Evolutionary conservation across 1,139 yeast species (phyloP), one percentile per base, ranked within the genome.

Genomic region (Magnusiomyces sp.): DNA sequence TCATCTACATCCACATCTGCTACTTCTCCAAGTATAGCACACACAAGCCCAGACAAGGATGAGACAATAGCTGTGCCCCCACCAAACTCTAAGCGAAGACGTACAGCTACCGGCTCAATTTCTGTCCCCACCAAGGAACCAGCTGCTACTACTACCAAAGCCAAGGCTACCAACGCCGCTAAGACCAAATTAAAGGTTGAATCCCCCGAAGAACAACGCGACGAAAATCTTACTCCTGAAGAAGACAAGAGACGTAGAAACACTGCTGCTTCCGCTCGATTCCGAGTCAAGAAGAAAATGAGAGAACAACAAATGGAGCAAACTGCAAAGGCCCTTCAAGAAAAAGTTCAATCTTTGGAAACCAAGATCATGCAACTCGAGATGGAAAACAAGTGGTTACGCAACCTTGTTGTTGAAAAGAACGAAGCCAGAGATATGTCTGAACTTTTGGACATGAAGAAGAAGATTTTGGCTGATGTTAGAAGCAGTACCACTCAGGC

Each of bases 241-340:
- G 72, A 74, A 51, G 86, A 81, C 63, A 83, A 84, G 64, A 74
- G 89, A 47, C 73, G 84, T 47, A 74, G 90, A 56, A 84, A 83
- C 67, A 83, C 92, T 0, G 90, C 89, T 0, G 95, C 95, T 1
- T 78, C 84, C 45, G 92, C 92, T 1, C 71, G 94, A 53, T 83
- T 86, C 71, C 73, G 95, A 56, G 79, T 83, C 59, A 85, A 83
- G 72, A 85, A 83, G 75, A 88, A 86, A 71, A 59, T 81, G 65
- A 82, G 85, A 62, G 95, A 88, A 65, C 88, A 82, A 64, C 90
- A 87, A 64, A 79, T 87, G 82, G 95, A 87, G 66, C 72, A 73
- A 43, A 78, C 76, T 50, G 73, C 87, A 17, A 72, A 74, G 58
- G 81, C 78, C 50, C 72, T 88, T 55, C 77, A 77, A 57, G 86